These are phyloP conservation scores for Aspergillus japonicus DNA, from an alignment of 2,329 filamentous ascomycete genomes.

Conservation along the genomic window DNA sequence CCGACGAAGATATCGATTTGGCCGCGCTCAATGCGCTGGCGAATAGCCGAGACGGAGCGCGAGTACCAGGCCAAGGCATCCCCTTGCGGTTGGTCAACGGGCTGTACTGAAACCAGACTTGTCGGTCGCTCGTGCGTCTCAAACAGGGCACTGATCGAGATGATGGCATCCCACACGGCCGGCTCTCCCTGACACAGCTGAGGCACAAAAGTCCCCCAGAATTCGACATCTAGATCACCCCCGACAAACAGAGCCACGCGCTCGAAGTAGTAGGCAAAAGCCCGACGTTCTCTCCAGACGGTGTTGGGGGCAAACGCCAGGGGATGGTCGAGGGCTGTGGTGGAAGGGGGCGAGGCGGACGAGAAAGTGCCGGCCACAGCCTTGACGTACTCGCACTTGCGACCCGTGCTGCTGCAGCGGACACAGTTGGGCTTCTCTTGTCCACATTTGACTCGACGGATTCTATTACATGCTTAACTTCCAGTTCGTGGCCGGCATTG, in stretches of 20 bases:
- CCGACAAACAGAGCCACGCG: constrained; percentile 31
- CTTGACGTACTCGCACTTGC: constrained; percentile 34
- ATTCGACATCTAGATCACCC: constrained; percentile 35
- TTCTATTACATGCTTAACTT: constrained; percentile 20
- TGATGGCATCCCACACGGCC: constrained; percentile 41
- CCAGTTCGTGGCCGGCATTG: not conserved
- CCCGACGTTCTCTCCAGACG: constrained; percentile 35
- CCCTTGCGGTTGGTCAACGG: constrained; percentile 20
- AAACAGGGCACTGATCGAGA: constrained; percentile 37
- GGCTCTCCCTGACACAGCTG: constrained; percentile 36
- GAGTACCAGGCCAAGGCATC: constrained; percentile 35
- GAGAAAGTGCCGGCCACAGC: constrained; percentile 7
- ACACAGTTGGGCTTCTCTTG: constrained; percentile 35
- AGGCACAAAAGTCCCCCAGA: constrained; percentile 38
- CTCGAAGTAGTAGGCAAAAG: constrained; percentile 41
- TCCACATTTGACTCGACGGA: constrained; percentile 37
- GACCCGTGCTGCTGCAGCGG: constrained; percentile 34
- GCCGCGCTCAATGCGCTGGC: constrained; percentile 24
- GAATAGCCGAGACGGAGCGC: constrained; percentile 29
- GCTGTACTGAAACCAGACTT: constrained; percentile 9
- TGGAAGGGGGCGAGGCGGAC: constrained; percentile 1
- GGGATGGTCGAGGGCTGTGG: constrained; percentile 9
- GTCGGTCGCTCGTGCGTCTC: constrained; percentile 27
- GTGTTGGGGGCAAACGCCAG: constrained; percentile 24
- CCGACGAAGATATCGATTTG: constrained; percentile 26